Evolutionary conservation across 805 yeast species (phyloP), one percentile per base, ranked within the genome.

Genomic region (Candida glaebosa): DNA sequence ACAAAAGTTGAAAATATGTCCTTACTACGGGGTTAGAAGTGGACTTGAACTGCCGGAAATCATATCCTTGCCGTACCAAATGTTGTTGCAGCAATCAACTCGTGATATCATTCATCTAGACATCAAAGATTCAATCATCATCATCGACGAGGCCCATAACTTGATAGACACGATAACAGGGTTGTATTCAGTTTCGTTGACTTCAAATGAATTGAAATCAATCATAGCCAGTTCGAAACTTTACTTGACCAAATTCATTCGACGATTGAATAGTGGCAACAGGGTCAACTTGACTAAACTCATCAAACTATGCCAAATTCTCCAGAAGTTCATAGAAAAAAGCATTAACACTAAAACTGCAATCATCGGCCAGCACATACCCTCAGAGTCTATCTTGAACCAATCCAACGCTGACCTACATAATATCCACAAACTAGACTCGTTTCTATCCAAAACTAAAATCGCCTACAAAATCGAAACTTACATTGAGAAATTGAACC

Each of bases 71-170:
- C 97, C 98, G 0, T 90, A 90, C 52, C 96, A 89, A 51, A 67
- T 87, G 47, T 58, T 90, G 10, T 63, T 87, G 0, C 85, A 82
- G 45, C 71, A 71, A 9, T 67, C 71, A 5, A 66, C 93, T 0
- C 68, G 96, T 50, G 71, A 71, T 4, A 67, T 79, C 0, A 55
- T 89, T 33, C 76, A 78, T 1, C 55, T 90, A 4, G 71, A 81
- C 31, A 53, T 90, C 7, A 72, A 74, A 39, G 75, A 79, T 42
- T 72, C 90, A 1, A 74, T 90, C 2, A 79, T 91, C 0, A 76
- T 91, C 4, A 81, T 90, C 19, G 98, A 90, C 58, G 98, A 90
- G 57, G 97, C 97, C 0, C 98, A 90, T 56, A 90, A 90, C 56
- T 63, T 90, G 33, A 56, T 88, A 20, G 96, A 89, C 50, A 81